Percentiles rank a stretch among this genome's conserved stretches.
These are phyloP conservation scores for Psophocarpus tetragonolobus DNA, from an alignment of 306 rosid genomes.

Conservation along the genomic window DNA sequence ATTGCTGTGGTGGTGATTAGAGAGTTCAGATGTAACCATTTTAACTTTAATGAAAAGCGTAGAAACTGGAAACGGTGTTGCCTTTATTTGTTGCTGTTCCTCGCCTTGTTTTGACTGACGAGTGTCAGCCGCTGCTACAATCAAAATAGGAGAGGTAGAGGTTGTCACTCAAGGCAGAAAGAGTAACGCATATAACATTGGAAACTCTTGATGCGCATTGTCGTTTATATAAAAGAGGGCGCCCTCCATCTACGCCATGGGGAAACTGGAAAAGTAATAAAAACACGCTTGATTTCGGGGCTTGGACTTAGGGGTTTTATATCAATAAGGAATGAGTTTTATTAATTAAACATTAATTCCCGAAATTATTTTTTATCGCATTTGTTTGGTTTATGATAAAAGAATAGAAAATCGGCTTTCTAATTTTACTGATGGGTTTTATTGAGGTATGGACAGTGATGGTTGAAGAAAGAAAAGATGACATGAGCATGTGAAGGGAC, in stretches of 20 bases:
- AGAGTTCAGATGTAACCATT: conserved; percentile 53
- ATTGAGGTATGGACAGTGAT: background rate
- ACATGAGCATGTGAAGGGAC: background rate
- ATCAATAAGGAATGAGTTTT: background rate
- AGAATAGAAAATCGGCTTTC: background rate
- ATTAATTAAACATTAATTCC: background rate
- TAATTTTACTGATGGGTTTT: background rate
- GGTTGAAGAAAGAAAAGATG: background rate
- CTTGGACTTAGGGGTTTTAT: background rate
- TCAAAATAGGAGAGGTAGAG: conserved; percentile 10
- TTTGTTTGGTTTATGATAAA: no score
- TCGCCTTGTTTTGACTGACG: background rate
- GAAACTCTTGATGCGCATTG: conserved; percentile 16
- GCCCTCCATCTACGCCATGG: background rate
- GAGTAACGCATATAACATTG: background rate
- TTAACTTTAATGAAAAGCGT: background rate
- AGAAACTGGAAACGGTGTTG: background rate
- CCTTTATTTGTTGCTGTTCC: background rate
- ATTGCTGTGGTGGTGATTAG: background rate
- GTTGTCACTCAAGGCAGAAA: background rate
- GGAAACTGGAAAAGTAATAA: background rate
- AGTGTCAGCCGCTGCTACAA: background rate
- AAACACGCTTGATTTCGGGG: background rate
- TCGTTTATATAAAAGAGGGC: conserved; percentile 10
- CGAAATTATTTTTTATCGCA: no score